Base-by-base conservation (phyloP, 228 moss, liverwort and hornwort genomes). In the Sphagnum magellanicum region DNA sequence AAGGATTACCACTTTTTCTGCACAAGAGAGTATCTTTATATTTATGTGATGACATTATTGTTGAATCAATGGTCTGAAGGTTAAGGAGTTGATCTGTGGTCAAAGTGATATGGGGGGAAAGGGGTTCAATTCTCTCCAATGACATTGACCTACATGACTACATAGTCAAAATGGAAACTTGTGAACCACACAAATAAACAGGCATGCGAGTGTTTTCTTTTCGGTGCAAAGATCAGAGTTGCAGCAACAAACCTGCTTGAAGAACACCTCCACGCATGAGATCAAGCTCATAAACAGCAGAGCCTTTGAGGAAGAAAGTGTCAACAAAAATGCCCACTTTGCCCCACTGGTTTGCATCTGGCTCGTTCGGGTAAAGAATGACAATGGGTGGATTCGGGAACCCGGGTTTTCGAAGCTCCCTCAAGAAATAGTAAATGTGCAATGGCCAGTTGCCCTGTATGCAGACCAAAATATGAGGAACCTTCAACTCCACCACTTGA, bases 401-500 rank as follows among this genome's bases (percentile, higher is more conserved):
- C 50, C 81, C 82, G 17, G 76, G 79, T 70, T 71, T 86, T n/a
- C 85, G 76, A 32, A 86, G 15, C 77, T 81, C 81, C 17, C 71
- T 6, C 13, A 86, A 63, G 52, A 86, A 86, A 67, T 82, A 86
- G 65, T 79, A 86, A 32, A 86, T 79, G 68, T 81, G 74, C 4
- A 46, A 4, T 14, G 85, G 82, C 81, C 81, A 86, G 51, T 77
- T 78, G 52, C 63, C 65, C 70, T 86, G 85, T 63, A 74, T 81
- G 71, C 85, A 86, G 13, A 86, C 82, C n/a, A 86, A 59, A 67
- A 86, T 76, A 70, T 86, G 85, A 32, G 85, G 85, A 50, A 58
- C 55, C 47, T 77, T 68, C 47, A 86, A 79, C 5, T 69, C 77
- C 1, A 86, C 85, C 62, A 86, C 74, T 8, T 66, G 51, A 46